A percentile compares a stretch with the other conserved stretches of the same genome.
These are phyloP conservation scores for Diaporthe vexans DNA, from an alignment of 2,329 filamentous ascomycete species.

Conservation along the genomic window DNA sequence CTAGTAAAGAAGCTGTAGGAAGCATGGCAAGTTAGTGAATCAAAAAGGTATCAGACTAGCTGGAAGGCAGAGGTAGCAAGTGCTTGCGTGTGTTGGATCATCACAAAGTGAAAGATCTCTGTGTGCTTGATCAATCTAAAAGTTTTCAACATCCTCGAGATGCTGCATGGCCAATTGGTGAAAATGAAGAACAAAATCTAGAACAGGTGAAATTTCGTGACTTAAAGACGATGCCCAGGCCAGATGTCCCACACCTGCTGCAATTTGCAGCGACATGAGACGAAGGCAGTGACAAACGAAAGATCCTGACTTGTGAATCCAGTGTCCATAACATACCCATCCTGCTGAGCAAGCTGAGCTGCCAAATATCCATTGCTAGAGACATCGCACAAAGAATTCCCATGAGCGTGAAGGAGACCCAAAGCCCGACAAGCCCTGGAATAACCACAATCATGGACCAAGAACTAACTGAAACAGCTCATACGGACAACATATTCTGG, in stretches of 20 bases:
- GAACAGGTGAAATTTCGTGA: too few species aligned
- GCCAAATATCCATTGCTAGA: background rate
- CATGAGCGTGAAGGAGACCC: too few species aligned
- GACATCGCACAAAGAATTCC: too few species aligned
- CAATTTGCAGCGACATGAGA: background rate
- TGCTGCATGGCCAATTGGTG: too few species aligned
- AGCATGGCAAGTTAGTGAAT: background rate
- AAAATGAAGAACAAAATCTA: too few species aligned
- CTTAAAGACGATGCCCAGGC: background rate
- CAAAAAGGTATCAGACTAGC: background rate
- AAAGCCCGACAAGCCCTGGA: background rate
- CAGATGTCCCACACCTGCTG: background rate
- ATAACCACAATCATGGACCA: background rate
- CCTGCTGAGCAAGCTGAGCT: background rate
- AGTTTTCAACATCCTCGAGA: too few species aligned
- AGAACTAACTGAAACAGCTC: background rate
- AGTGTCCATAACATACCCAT: background rate
- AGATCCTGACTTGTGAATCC: background rate
- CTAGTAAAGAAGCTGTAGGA: background rate
- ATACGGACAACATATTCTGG: conserved; percentile 22
- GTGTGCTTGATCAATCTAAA: too few species aligned
- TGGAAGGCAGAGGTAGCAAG: background rate
- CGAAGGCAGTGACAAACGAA: background rate
- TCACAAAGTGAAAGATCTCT: too few species aligned
- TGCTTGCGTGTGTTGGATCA: background rate